Percentiles rank a stretch among this genome's conserved stretches.
These are phyloP conservation scores for Penicillium sp. DNA, from an alignment of 2,329 filamentous ascomycete genomes.

Conservation along the genomic window DNA sequence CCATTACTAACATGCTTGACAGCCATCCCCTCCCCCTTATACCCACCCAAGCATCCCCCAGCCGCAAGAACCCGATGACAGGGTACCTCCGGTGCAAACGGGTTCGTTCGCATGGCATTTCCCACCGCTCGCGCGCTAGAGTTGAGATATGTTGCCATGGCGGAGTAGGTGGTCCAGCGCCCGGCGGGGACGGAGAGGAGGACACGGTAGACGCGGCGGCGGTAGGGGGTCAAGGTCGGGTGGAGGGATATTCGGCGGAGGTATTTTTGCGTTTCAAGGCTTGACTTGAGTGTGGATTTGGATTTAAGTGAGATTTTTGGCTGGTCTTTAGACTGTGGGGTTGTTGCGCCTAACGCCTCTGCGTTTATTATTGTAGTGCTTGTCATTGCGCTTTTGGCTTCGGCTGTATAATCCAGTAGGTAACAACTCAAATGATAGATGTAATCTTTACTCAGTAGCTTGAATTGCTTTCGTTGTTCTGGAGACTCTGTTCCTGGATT, in stretches of 20 bases:
- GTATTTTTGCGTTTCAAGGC: conserved; percentile 20
- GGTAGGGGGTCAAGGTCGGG: conserved; percentile 51
- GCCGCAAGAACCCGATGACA: conserved; percentile 79
- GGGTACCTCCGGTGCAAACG: conserved; percentile 78
- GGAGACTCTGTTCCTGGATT: not conserved
- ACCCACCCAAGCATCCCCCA: conserved; percentile 60
- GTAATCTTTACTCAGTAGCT: not conserved
- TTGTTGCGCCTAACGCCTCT: not conserved
- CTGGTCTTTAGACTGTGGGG: not conserved
- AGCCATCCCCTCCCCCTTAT: conserved; percentile 52
- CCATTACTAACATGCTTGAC: conserved; percentile 37
- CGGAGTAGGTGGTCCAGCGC: conserved; percentile 73
- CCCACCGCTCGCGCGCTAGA: conserved; percentile 77
- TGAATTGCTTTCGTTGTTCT: not conserved
- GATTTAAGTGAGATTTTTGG: not conserved
- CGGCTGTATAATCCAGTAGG: too few species aligned
- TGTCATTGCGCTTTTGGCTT: not conserved
- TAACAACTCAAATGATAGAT: too few species aligned
- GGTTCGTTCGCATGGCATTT: conserved; percentile 73
- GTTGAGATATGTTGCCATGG: conserved; percentile 65
- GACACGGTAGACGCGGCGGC: conserved; percentile 62
- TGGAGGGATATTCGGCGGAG: conserved; percentile 46
- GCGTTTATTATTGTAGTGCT: not conserved
- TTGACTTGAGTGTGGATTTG: not conserved
- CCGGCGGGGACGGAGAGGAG: conserved; percentile 77